Percentiles rank a stretch among this genome's conserved stretches.
Conservation (phyloP, 2,329 filamentous ascomycete species). For the Zymoseptoria brevis region DNA sequence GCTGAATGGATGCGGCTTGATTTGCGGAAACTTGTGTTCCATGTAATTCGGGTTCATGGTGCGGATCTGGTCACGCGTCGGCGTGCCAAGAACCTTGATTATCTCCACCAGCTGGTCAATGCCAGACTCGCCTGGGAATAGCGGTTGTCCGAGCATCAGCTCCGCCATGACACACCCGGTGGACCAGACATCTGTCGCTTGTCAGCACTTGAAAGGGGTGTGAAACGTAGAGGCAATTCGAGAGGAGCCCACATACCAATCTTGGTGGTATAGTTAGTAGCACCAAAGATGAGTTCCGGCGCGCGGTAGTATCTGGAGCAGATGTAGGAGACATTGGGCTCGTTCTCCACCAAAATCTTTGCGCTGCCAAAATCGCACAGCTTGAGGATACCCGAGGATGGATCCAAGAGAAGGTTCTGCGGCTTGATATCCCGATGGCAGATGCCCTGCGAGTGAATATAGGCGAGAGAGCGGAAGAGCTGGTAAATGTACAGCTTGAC, state of each 20-base stretch:
- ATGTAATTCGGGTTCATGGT: conserved; percentile 99
- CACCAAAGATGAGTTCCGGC: conserved; percentile 95
- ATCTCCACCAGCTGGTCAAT: conserved; percentile 99
- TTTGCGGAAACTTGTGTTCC: conserved; percentile 99
- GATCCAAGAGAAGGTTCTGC: conserved; percentile 91
- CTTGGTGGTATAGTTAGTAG: conserved; percentile 99
- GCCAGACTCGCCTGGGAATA: conserved; percentile 96
- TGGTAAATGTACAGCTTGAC: conserved; percentile 99
- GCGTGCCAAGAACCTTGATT: conserved; percentile 96
- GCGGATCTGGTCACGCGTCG: conserved; percentile 93
- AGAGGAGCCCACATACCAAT: conserved; percentile 65
- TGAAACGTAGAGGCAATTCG: neutral
- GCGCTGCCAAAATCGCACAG: conserved; percentile 98
- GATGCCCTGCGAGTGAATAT: conserved; percentile 98
- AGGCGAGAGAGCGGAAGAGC: conserved; percentile 94
- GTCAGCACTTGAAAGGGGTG: conserved; percentile 9
- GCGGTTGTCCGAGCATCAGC: conserved; percentile 93
- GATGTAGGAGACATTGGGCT: conserved; percentile 99
- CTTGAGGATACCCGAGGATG: conserved; percentile 83
- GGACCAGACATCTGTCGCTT: conserved; percentile 84
- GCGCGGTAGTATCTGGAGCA: conserved; percentile 98
- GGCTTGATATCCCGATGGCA: conserved; percentile 99
- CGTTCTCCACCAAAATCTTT: conserved; percentile 96
- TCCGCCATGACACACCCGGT: conserved; percentile 99
- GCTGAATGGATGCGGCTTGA: conserved; percentile 98